A percentile compares a stretch with the other conserved stretches of the same genome.
Conservation (phyloP, 2,329 filamentous ascomycete genomes). For the Escovopsis sp. region DNA sequence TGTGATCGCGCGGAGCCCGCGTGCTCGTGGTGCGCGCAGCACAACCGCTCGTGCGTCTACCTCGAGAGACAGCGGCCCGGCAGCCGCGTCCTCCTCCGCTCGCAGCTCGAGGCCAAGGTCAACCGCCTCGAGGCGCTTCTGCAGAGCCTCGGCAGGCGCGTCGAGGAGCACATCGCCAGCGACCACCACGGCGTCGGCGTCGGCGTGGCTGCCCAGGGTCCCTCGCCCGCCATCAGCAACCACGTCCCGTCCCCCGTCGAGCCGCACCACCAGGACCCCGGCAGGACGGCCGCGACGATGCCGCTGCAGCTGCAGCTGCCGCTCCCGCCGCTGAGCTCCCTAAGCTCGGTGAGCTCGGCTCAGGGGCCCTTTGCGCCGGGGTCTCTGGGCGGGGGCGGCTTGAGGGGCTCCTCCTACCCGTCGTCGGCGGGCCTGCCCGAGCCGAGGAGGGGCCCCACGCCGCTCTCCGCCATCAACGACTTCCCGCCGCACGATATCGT, state of each 20-base stretch:
- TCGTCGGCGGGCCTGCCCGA: constrained; percentile 2
- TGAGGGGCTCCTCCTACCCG: constrained; percentile 2
- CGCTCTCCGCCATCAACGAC: constrained; percentile 26
- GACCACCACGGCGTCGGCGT: constrained; percentile 14
- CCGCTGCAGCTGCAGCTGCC: background rate
- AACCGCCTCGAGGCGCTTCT: constrained; percentile 35
- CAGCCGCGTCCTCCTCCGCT: constrained; percentile 44
- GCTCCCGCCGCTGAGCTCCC: constrained; percentile 1
- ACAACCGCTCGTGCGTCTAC: constrained; percentile 53
- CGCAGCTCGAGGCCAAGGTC: constrained; percentile 42
- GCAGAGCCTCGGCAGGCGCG: constrained; percentile 26
- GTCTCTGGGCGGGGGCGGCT: background rate
- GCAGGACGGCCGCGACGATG: background rate
- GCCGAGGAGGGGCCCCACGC: constrained; percentile 11
- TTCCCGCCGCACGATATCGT: constrained; percentile 46
- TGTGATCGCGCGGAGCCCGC: constrained; percentile 40
- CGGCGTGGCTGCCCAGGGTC: constrained; percentile 7
- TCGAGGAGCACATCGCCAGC: constrained; percentile 26
- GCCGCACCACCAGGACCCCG: constrained; percentile 6
- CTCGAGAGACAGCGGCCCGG: constrained; percentile 58
- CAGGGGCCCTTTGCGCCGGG: no score
- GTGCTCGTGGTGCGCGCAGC: constrained; percentile 59
- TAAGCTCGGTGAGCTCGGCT: no score
- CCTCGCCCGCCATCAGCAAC: constrained; percentile 21
- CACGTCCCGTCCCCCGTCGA: constrained; percentile 21